Base-by-base conservation (phyloP, 805 yeast species). In the Candida tibetensis region DNA sequence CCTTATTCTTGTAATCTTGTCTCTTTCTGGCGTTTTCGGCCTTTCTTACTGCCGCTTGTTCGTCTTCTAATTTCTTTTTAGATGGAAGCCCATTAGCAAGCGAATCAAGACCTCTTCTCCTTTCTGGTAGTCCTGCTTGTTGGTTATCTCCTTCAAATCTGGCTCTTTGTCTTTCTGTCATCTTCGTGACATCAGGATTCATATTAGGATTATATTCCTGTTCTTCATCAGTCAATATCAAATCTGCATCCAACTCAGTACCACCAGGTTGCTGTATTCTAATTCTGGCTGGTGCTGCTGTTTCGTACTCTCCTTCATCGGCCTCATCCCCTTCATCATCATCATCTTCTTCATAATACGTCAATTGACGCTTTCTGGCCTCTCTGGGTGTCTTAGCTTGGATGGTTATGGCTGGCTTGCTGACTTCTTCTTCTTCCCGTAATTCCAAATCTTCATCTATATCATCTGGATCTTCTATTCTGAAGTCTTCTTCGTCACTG, bases 11-110 rank as follows among this genome's bases (percentile, higher is more conserved):
- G 51, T 88, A 74, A 55, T 91, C 90, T 58, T 85, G 85, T 47
- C 99, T 73, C 59, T 89, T 79, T 51, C 98, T 75, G 0, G 96
- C 91, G 51, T 79, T 81, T 57, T 91, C 99, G 1, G 95, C 86
- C 45, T 89, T 80, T 31, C 89, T 75, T 41, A 87, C 60, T 32
- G 85, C 86, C 28, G 81, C 74, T 62, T 90, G 95, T 58, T 91
- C 96, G 41, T 82, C 96, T 0, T 95, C 81, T 37, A 85, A 72
- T 25, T 72, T 71, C 44, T 75, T 76, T 55, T 78, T 79, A 43
- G 72, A 70, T 10, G 40, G 44, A 19, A 47, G 42, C 23, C 40
- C 46, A 26, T 55, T 60, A 36, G 55, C 64, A 45, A 65, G 49
- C 34, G 61, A 64, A 5, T 59, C 51, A 32, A 61, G 59, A 32